phyloP scores from a whole-genome alignment of 345 rosid genomes.

The Passiflora organensis region DNA sequence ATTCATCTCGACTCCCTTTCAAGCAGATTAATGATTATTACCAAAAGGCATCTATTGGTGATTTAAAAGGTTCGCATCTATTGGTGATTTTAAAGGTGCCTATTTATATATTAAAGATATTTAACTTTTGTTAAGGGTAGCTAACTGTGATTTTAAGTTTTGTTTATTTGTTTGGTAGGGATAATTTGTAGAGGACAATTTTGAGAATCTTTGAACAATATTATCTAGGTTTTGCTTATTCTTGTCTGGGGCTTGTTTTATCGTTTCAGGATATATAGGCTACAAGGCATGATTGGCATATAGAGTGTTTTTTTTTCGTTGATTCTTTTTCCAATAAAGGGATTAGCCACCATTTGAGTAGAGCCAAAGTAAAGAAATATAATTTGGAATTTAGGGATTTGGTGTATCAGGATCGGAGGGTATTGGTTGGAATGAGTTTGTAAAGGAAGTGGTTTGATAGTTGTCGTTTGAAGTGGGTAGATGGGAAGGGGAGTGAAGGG shows the following conservation, averaged over 20 bases:
- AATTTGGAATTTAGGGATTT: conserved; percentile 12
- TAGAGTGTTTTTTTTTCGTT: conserved; percentile 10
- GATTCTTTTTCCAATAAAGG: conserved; percentile 20
- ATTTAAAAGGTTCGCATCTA: no score
- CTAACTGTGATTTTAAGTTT: neutral
- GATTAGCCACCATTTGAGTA: conserved; percentile 31
- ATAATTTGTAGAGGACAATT: neutral
- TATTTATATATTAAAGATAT: no score
- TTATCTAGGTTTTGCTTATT: conserved; percentile 11
- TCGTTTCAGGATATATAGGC: conserved; percentile 20
- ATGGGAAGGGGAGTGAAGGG: conserved; percentile 82
- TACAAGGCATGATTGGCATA: conserved; percentile 16
- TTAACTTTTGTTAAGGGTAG: no score
- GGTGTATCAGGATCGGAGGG: conserved; percentile 1
- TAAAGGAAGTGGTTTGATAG: conserved; percentile 22
- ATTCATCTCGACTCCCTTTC: no score
- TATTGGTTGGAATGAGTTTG: conserved; percentile 10
- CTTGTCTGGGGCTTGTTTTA: conserved; percentile 10
- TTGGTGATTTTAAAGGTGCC: no score
- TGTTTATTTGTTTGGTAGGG: neutral
- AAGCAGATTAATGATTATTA: no score
- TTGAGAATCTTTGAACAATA: conserved; percentile 2
- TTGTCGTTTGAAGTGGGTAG: conserved; percentile 27
- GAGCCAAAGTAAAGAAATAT: conserved; percentile 16
- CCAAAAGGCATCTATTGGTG: no score